Base-by-base conservation (phyloP, 1,284 basidiomycete genomes). In the Pisolithus thermaeus region DNA sequence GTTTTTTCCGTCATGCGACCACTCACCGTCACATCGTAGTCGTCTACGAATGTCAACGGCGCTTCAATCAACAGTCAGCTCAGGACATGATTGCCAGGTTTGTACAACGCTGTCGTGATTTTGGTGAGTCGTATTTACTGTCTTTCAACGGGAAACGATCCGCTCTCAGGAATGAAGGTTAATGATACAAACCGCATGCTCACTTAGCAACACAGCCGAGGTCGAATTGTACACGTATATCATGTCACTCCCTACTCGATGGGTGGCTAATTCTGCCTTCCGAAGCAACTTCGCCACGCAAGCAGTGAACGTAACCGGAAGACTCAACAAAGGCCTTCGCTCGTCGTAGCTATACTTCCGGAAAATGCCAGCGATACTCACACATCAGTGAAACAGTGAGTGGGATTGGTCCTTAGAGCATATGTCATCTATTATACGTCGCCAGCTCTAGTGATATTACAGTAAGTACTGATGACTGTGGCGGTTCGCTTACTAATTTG, bases 331-430 rank as follows among this genome's bases (percentile, higher is more conserved):
- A 66, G 70, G 2, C 87, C 87, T 0, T 73, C 71, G 7, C 71
- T 89, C 2, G 72, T 89, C 18, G 77, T 90, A 1, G 77, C 82
- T 16, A 66, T 90, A 45, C 72, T 90, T n/a, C 87, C 87, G 0
- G 86, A 90, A 52, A 76, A 77, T 1, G 83, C 80, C 0, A 81
- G 84, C 40, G 84, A 89, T 47, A 78, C 88, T 20, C 90, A 90
- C 60, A 82, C 76, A 1, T 78, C 79, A n/a, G 77, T 90, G 12
- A 90, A 90, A 67, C 81, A 87, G 87, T 89, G 62, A 58, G 83
- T 20, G 18, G 63, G 39, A 23, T 35, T 74, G 9, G 8, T 7
- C 23, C 12, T 50, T 51, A 12, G n/a, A 27, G 9, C 39, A 25
- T 23, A 11, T 35, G 22, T 22, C 40, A 9, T 18, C 32, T 55